Evolutionary conservation across 2,329 filamentous ascomycete genomes (phyloP).

Genomic region (Aspergillus puulaauensis): DNA sequence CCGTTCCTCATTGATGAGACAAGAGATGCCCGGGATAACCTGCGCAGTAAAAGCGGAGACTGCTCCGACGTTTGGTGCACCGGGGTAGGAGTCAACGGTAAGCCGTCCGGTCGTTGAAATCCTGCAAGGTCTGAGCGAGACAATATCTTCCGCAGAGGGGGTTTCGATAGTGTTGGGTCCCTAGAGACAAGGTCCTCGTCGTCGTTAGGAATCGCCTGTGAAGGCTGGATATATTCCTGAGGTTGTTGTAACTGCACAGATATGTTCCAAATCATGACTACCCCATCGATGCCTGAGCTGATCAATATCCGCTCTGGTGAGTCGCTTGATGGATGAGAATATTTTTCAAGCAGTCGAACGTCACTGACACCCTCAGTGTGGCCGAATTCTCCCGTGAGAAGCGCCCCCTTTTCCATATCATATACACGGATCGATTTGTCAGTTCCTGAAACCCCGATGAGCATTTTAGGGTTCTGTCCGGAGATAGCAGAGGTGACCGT

Average conservation of each 20-base stretch:
- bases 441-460: constrained; percentile 87
- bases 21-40: constrained; percentile 54
- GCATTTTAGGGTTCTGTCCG: constrained; percentile 60
- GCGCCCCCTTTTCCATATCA: constrained; percentile 70
- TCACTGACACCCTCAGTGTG: constrained; percentile 93
- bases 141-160: constrained; percentile 79
- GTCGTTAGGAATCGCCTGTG: constrained; percentile 11
- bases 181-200: constrained; percentile 45
- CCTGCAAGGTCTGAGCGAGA: constrained; percentile 85
- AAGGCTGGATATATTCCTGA: constrained; percentile 28
- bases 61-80: constrained; percentile 37
- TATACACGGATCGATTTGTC: constrained; percentile 96
- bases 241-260: constrained; percentile 34
- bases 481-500: constrained; percentile 57
- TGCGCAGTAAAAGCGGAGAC: constrained; percentile 54
- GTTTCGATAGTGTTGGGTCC: constrained; percentile 58
- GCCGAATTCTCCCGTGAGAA: constrained; percentile 88
- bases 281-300: constrained; percentile 76
- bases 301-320: constrained; percentile 55
- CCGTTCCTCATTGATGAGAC: constrained; percentile 36
- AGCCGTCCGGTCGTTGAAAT: constrained; percentile 58
- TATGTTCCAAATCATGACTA: constrained; percentile 74
- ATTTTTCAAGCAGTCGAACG: constrained; percentile 65
- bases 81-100: constrained; percentile 43
- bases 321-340: constrained; percentile 37